phyloP scores from a whole-genome alignment of 768 basidiomycete species.

The Coprinopsis cinerea region DNA sequence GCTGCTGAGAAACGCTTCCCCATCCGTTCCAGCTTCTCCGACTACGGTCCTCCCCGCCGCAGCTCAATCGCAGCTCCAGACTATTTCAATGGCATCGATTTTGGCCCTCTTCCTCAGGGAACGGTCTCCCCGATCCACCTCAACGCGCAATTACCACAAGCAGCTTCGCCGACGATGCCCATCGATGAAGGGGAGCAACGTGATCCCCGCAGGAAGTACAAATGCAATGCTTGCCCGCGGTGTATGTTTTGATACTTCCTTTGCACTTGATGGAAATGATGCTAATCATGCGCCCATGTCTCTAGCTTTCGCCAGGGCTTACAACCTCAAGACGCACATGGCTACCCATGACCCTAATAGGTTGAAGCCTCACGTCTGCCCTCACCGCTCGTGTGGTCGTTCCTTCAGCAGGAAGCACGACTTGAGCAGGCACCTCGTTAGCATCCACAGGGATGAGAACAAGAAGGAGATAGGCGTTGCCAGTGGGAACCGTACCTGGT shows the following conservation, averaged over 20 bases:
- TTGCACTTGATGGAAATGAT: neutral
- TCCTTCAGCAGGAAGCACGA: constrained; percentile 96
- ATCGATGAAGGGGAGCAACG: constrained; percentile 43
- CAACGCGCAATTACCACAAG: constrained; percentile 41
- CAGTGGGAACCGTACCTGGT: constrained; percentile 60
- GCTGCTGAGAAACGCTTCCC: constrained; percentile 27
- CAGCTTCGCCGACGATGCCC: constrained; percentile 38
- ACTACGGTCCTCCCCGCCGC: constrained; percentile 51
- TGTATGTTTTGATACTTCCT: constrained; percentile 35
- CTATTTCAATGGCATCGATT: constrained; percentile 46
- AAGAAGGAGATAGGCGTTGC: constrained; percentile 64
- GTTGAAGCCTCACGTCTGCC: constrained; percentile 84
- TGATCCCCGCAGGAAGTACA: constrained; percentile 75
- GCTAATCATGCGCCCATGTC: constrained; percentile 4
- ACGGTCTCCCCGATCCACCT: constrained; percentile 56
- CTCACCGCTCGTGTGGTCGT: constrained; percentile 78
- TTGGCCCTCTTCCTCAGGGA: constrained; percentile 33
- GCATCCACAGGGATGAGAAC: constrained; percentile 73
- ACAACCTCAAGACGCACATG: constrained; percentile 94
- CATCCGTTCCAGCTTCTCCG: constrained; percentile 54
- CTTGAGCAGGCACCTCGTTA: constrained; percentile 81
- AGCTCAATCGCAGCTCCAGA: constrained; percentile 40
- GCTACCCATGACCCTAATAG: constrained; percentile 92
- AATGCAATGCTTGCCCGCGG: constrained; percentile 68
- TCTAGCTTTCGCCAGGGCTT: constrained; percentile 85